Evolutionary conservation across 2,329 filamentous ascomycete genomes (phyloP).

Genomic region (Colletotrichum liriopes): DNA sequence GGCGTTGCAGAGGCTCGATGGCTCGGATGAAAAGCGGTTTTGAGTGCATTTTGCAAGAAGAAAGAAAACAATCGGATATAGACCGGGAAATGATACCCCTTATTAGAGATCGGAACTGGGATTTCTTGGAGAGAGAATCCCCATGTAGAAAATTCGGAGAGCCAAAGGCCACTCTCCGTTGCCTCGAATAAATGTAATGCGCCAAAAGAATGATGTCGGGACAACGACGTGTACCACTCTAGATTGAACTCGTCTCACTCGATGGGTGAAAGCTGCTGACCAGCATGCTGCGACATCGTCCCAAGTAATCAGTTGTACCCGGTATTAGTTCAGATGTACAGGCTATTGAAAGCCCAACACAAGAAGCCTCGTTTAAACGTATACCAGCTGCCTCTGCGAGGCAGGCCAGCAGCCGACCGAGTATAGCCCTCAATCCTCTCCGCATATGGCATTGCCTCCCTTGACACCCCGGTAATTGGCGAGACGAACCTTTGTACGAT

Average conservation of each 20-base stretch:
- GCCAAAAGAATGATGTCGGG: too few species aligned
- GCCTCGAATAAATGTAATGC: background rate
- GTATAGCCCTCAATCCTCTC: too few species aligned
- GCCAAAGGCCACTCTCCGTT: background rate
- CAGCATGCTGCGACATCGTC: too few species aligned
- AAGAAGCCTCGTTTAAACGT: too few species aligned
- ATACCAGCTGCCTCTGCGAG: too few species aligned
- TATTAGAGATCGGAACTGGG: conserved; percentile 7
- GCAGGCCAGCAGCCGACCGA: too few species aligned
- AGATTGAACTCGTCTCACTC: background rate
- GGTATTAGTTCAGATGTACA: background rate
- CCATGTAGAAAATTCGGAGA: background rate
- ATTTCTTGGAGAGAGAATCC: background rate
- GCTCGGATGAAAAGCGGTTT: conserved; percentile 37
- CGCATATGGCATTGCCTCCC: too few species aligned
- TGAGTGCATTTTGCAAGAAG: background rate
- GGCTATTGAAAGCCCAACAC: too few species aligned
- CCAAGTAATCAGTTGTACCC: background rate
- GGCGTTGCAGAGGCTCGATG: conserved; percentile 63
- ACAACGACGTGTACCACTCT: too few species aligned
- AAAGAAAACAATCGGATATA: conserved; percentile 31
- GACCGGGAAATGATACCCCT: conserved; percentile 41
- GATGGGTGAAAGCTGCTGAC: background rate
- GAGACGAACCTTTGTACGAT: too few species aligned
- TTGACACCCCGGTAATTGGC: background rate